Base-by-base conservation (phyloP, 2,329 filamentous ascomycete genomes). In the Chaetomiaceae sp. region DNA sequence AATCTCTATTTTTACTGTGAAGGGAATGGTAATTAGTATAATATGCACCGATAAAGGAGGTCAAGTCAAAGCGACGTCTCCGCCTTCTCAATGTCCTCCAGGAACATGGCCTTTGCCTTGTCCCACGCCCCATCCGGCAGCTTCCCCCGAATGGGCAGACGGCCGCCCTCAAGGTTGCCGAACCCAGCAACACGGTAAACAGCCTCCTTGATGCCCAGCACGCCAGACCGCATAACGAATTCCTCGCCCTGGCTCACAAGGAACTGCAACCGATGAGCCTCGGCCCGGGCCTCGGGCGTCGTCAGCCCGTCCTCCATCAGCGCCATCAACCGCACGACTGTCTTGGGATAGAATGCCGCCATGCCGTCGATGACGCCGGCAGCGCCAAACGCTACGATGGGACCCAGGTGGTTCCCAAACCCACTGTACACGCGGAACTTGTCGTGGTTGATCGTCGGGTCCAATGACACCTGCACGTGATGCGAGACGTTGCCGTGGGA, bases 281-380 rank as follows among this genome's bases (percentile, higher is more conserved):
- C 77, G 38, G 76, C 70, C 21, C 77, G 68, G 9, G 66, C 61
- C 46, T 69, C 56, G 19, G 31, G 17, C 3, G 30, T 37, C 19
- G 10, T 9, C 0, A 48, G 52, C 1, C 50, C 45, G 51, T 65
- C 63, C 12, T 63, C 58, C 12, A 66, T 62, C 9, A 84, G 66
- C 16, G 73, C 67, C 68, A 79, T 83, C 3, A 86, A 68, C 13
- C 72, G 68, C 14, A 81, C 75, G 1, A 86, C 76, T 0, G 79
- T 78, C 62, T 79, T 79, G 14, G 83, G 83, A 63, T 80, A 86
- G 63, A 83, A 77, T 12, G 78, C 81, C 2, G 82, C 81, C 19
- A 85, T 71, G 14, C 81, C 83, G 55, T 86, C 83, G 53, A 86
- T 85, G 20, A 82, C 81, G 14, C 82, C 83, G 6, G 78, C 81